A percentile compares a stretch with the other conserved stretches of the same genome.
Evolutionary conservation across 2,329 filamentous ascomycete species (phyloP).

Genomic region (Didymella arachidicola): DNA sequence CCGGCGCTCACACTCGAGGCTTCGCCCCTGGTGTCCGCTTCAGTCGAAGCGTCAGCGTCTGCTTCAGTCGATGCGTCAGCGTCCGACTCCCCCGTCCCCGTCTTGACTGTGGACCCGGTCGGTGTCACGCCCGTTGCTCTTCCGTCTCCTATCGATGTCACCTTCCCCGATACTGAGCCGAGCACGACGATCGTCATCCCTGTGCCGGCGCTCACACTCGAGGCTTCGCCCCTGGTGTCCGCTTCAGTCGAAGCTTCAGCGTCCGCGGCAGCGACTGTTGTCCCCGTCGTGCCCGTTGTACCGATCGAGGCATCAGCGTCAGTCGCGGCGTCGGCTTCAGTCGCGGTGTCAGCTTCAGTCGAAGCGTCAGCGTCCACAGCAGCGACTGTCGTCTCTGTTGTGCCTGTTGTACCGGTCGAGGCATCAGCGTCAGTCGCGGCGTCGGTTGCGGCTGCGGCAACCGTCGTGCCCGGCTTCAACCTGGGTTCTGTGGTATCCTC

Average conservation of each 20-base stretch:
- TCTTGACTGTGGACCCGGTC: not conserved
- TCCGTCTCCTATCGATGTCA: slow-evolving; percentile 1
- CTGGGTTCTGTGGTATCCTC: not conserved
- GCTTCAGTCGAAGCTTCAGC: not conserved
- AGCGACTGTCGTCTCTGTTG: not conserved
- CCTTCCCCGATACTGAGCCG: not conserved
- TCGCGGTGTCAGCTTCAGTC: no score
- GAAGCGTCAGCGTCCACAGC: no score
- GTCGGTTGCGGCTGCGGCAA: not conserved
- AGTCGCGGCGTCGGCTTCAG: no score
- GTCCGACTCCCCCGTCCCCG: not conserved
- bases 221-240: not conserved
- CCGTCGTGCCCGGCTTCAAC: not conserved
- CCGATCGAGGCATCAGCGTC: no score
- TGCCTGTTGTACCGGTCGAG: not conserved
- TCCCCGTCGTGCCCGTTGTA: not conserved
- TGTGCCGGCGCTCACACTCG: slow-evolving; percentile 9
- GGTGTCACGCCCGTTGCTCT: not conserved
- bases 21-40: not conserved
- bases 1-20: slow-evolving; percentile 9
- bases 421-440: no score
- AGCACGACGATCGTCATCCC: slow-evolving; percentile 1
- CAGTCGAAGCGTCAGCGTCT: not conserved
- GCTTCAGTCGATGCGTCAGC: no score
- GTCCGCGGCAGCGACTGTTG: not conserved